Evolutionary conservation across 75 land plant genomes (phyloP).

Genomic region (Adiantum capillusveneris): DNA sequence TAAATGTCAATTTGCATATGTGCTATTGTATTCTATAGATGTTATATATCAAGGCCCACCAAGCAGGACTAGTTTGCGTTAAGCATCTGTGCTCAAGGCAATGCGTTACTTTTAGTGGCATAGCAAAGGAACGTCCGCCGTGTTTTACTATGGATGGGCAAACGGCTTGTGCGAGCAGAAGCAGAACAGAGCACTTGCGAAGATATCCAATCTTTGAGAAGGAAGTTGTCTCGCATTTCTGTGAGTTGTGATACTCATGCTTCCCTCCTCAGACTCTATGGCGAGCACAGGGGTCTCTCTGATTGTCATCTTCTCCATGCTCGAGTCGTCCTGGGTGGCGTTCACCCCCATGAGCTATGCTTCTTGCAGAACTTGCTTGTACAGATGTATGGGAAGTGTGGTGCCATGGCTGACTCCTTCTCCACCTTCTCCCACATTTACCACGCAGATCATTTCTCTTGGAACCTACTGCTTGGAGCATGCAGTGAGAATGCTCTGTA

Average conservation of each 20-base stretch:
- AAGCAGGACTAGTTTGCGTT: no score
- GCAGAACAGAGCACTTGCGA: no score
- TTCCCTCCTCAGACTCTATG: neutral
- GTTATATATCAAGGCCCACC: no score
- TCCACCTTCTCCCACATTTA: neutral
- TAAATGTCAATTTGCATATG: no score
- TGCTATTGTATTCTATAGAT: no score
- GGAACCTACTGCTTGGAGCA: constrained; percentile 7
- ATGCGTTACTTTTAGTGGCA: no score
- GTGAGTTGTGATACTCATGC: neutral
- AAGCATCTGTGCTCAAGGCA: no score
- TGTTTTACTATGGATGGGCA: no score
- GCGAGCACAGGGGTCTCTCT: neutral
- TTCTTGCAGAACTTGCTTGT: constrained; percentile 8
- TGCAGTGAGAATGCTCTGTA: neutral
- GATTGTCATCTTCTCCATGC: neutral
- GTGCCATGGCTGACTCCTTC: neutral
- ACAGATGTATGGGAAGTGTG: constrained; percentile 9
- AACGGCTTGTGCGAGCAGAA: no score
- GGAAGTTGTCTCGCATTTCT: no score
- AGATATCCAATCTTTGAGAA: no score
- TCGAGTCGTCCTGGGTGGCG: neutral
- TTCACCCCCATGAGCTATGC: neutral
- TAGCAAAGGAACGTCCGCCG: no score
- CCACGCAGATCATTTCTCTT: constrained; percentile 2